Evolutionary conservation across 2,329 filamentous ascomycete species (phyloP), one percentile per base, ranked within the genome.

Genomic region (Hypoxylon sp.): DNA sequence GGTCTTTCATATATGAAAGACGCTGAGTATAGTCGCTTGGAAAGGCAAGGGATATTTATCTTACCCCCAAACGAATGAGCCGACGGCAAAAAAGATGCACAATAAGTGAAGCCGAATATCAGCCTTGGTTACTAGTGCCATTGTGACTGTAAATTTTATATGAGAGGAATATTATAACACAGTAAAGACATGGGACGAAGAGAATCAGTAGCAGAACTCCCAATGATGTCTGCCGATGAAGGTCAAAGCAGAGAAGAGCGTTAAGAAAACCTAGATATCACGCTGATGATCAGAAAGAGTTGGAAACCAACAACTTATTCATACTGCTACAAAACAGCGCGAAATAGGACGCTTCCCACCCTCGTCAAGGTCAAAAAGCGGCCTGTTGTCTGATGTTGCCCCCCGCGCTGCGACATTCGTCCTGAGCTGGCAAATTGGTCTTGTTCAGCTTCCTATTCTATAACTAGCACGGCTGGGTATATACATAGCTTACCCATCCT

Each of bases 61-160:
- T 73, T 75, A 86, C 84, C 86, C 86, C 85, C 86, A 88, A 24
- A 86, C 81, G 39, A 87, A 85, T 1, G 86, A 85, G 11, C 85
- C 86, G n/a, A 88, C 72, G 0, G 84, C 85, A 62, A 87, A 86
- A 72, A 87, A 86, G 8, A 83, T 71, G 72, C 85, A 87, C 44
- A 87, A 76, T 3, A 77, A 67, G 71, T 86, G 82, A 21, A 87
- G 79, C 35, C 84, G 81, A 35, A 79, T 62, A 8, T 77, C 72
- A 19, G 81, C 81, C 64, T 79, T 82, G 19, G 78, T 76, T 47
- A 77, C 24, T 2, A 54, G 27, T 19, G 67, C 68, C 74, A 77
- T 76, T 2, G 2, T 53, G 21, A 11, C 11, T 32, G 39, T 3
- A 15, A 13, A 37, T n/a, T 6, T 24, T 46, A 17, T 55, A 54